These are phyloP conservation scores for Clarireedia hainanense DNA, from an alignment of 2,329 filamentous ascomycete species.

Conservation along the genomic window DNA sequence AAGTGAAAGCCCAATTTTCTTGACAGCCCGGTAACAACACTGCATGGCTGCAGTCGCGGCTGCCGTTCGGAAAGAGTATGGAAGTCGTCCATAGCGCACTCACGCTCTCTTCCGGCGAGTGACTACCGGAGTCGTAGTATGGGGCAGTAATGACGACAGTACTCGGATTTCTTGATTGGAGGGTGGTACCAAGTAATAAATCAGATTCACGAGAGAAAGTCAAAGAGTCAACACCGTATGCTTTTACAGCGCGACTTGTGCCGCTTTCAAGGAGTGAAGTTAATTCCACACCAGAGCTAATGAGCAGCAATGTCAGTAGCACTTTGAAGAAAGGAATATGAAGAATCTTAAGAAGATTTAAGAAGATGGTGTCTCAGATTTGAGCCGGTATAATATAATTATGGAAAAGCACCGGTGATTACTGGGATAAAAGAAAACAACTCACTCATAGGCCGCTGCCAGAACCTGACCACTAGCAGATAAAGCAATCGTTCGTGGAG, in stretches of 20 bases:
- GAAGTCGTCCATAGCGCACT: constrained; percentile 79
- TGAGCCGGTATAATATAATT: not conserved
- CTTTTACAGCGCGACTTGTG: constrained; percentile 64
- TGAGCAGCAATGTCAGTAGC: not conserved
- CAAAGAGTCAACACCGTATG: constrained; percentile 65
- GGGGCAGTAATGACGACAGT: constrained; percentile 67
- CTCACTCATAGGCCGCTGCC: constrained; percentile 69
- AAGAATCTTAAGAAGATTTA: not conserved
- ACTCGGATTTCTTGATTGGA: constrained; percentile 54
- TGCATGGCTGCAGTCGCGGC: constrained; percentile 69
- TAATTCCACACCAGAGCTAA: constrained; percentile 68
- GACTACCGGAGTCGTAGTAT: constrained; percentile 66
- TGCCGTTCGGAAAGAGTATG: constrained; percentile 76
- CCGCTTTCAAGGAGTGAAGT: constrained; percentile 61
- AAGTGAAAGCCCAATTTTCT: constrained; percentile 66
- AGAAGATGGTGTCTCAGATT: not conserved
- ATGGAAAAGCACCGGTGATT: not conserved
- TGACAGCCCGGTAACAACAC: constrained; percentile 45
- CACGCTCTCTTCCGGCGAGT: constrained; percentile 57
- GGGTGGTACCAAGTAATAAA: constrained; percentile 69
- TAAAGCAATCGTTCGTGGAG: constrained; percentile 68
- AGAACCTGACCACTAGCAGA: constrained; percentile 76
- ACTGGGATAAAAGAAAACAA: not conserved
- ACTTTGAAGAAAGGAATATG: not conserved
- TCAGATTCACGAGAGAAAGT: constrained; percentile 72